Conservation (phyloP, 208 protist species). For the Acanthamoeba royreba region DNA sequence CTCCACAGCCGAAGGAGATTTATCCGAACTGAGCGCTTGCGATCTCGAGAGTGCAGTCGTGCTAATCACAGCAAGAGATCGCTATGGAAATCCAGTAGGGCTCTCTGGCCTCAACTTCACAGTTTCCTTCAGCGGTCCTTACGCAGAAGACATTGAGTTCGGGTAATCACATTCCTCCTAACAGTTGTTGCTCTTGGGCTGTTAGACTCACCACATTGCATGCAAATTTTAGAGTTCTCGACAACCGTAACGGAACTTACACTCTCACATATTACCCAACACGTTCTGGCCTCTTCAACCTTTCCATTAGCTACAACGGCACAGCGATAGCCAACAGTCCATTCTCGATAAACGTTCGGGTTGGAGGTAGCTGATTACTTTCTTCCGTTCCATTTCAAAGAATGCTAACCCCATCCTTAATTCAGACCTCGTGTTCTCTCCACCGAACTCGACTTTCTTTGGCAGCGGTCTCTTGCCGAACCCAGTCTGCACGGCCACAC, state of each 20-base stretch:
- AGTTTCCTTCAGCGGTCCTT: neutral
- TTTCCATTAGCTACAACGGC: neutral
- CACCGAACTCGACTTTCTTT: neutral
- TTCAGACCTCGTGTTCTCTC: neutral
- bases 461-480: neutral
- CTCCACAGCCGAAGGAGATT: neutral
- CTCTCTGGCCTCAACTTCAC: neutral
- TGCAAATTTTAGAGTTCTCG: neutral
- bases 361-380: neutral
- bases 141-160: neutral
- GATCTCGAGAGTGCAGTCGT: neutral
- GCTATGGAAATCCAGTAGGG: neutral
- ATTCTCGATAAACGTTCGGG: neutral
- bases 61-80: neutral
- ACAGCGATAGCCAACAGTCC: neutral
- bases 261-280: neutral
- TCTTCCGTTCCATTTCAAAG: neutral
- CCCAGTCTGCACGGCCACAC: neutral
- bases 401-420: neutral
- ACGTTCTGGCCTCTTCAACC: neutral
- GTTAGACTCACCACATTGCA: neutral
- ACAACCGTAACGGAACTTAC: constrained; percentile 34
- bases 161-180: neutral
- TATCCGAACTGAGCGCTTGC: neutral
- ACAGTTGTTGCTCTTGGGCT: neutral